Evolutionary conservation across 139 green algal species (phyloP).

Genomic region (Pycnococcus provasolii): DNA sequence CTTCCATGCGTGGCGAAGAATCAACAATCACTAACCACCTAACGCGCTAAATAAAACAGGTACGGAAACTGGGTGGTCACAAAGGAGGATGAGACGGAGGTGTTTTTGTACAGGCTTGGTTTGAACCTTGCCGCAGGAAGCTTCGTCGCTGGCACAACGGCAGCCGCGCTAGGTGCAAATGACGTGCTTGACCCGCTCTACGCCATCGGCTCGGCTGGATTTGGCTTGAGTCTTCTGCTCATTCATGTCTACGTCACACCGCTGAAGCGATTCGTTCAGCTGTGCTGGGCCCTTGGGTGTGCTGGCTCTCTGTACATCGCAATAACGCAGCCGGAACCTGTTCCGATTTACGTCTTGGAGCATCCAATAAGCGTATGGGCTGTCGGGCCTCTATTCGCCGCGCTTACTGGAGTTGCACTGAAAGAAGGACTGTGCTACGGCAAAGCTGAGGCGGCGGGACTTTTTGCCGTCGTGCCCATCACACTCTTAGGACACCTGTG

Average conservation of each 20-base stretch:
- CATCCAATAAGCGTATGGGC: slow-evolving; percentile 64
- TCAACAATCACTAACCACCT: no score
- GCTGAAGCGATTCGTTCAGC: slow-evolving; percentile 40
- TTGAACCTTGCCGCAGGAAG: no score
- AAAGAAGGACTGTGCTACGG: slow-evolving; percentile 85
- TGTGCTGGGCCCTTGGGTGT: slow-evolving; percentile 46
- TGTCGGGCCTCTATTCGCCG: slow-evolving; percentile 77
- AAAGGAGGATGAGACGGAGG: no score
- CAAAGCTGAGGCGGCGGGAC: slow-evolving; percentile 50
- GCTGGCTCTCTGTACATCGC: slow-evolving; percentile 43
- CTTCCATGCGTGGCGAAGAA: no score
- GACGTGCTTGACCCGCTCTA: slow-evolving; percentile 18
- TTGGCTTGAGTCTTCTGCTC: slow-evolving; percentile 60
- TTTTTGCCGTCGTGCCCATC: slow-evolving; percentile 56
- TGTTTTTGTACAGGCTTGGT: no score
- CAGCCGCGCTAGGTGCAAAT: neutral
- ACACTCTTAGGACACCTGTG: slow-evolving; percentile 30
- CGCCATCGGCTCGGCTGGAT: slow-evolving; percentile 32
- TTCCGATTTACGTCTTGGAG: slow-evolving; percentile 49
- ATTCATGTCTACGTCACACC: slow-evolving; percentile 86
- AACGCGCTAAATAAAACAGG: no score
- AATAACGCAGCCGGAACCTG: slow-evolving; percentile 34
- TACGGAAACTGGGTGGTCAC: no score
- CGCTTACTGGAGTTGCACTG: slow-evolving; percentile 76
- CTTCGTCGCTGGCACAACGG: no score